Conservation (phyloP, 2,329 filamentous ascomycete species). For the Macrophomina tecta region DNA sequence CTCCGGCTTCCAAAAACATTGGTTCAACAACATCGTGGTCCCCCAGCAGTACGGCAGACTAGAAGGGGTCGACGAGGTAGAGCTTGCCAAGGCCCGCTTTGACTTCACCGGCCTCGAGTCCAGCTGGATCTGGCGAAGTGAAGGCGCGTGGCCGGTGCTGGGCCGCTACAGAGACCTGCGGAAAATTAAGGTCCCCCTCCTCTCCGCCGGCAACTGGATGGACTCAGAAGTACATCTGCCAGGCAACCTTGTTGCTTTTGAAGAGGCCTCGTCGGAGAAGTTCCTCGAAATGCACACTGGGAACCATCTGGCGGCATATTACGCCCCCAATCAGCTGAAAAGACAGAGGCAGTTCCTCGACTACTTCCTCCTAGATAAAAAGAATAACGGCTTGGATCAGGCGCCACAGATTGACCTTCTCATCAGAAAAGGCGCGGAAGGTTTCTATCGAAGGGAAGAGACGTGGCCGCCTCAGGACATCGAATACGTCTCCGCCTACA, state of each 20-base stretch:
- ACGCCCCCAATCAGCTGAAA: neutral
- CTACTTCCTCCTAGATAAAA: neutral
- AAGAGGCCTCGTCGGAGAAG: neutral
- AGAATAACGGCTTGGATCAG: neutral
- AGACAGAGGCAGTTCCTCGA: neutral
- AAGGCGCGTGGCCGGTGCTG: neutral
- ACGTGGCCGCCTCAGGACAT: neutral
- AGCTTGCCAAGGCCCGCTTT: neutral
- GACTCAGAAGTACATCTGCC: neutral
- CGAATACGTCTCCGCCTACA: neutral
- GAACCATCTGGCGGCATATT: neutral
- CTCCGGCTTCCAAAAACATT: neutral
- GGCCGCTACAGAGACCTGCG: neutral
- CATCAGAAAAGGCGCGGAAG: neutral
- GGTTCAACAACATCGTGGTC: neutral
- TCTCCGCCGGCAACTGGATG: neutral
- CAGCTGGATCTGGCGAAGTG: neutral
- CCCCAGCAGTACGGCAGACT: neutral
- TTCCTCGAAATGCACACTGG: neutral
- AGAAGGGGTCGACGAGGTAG: neutral
- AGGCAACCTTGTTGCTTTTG: neutral
- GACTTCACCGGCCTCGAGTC: neutral
- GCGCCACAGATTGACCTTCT: neutral
- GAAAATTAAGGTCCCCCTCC: neutral
- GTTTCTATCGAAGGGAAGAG: neutral